Evolutionary conservation across 345 rosid genomes (phyloP).

Genomic region (Populus ilicifolia): DNA sequence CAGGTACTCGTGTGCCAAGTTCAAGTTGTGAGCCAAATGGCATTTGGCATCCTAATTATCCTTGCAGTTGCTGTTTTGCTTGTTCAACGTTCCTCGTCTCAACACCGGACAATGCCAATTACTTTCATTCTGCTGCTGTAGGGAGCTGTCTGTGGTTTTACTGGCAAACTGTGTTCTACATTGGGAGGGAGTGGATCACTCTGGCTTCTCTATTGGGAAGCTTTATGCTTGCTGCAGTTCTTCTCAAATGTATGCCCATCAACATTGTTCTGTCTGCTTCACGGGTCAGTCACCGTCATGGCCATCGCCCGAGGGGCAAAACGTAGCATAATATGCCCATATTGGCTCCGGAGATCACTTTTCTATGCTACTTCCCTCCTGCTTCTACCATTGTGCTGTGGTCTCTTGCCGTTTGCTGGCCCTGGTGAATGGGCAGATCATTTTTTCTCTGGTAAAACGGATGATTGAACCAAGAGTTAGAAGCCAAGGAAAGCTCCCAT

Average conservation of each 20-base stretch:
- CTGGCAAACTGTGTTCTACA: conserved; percentile 72
- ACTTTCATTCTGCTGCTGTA: conserved; percentile 63
- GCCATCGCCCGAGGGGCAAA: conserved; percentile 22
- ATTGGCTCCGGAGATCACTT: conserved; percentile 52
- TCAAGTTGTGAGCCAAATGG: conserved; percentile 55
- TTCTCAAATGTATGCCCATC: conserved; percentile 44
- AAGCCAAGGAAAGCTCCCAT: background rate
- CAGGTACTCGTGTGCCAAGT: conserved; percentile 49
- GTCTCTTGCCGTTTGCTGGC: conserved; percentile 71
- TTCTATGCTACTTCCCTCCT: conserved; percentile 40
- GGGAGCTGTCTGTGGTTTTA: conserved; percentile 62
- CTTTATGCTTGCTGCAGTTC: conserved; percentile 62
- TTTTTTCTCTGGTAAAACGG: conserved; percentile 23
- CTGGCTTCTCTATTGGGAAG: conserved; percentile 78
- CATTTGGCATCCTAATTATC: conserved; percentile 68
- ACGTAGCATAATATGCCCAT: conserved; percentile 35
- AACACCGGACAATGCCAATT: conserved; percentile 66
- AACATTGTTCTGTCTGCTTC: conserved; percentile 39
- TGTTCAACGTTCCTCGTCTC: conserved; percentile 52
- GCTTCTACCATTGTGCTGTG: conserved; percentile 58
- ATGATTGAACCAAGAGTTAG: conserved; percentile 15
- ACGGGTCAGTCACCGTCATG: conserved; percentile 47
- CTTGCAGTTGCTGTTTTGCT: conserved; percentile 47
- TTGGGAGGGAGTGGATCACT: conserved; percentile 68
- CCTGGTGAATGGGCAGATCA: conserved; percentile 67